Conservation (phyloP, 192 early-diverging fungal species). For the Backusella liffmaniae region DNA sequence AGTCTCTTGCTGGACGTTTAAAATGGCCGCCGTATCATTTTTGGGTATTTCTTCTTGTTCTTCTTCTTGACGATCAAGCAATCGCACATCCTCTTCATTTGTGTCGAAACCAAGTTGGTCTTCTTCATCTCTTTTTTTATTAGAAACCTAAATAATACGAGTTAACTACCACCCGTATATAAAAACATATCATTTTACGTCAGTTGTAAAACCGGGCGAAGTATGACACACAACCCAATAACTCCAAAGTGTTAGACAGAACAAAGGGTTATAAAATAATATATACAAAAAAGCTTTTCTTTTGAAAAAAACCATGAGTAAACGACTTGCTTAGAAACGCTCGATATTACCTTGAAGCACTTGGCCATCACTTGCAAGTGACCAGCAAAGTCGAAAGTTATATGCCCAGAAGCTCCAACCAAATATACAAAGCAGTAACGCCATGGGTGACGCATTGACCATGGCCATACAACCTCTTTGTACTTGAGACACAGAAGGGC, state of each 20-base stretch:
- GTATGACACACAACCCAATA: constrained; percentile 24
- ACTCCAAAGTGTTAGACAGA: constrained; percentile 16
- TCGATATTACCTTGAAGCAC: constrained; percentile 16
- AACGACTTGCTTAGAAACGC: too few relatives aligned
- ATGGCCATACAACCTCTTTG: neutral
- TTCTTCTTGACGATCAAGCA: constrained; percentile 16
- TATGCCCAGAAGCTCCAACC: constrained; percentile 24
- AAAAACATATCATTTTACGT: neutral
- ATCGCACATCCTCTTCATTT: constrained; percentile 15
- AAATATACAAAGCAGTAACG: constrained; percentile 10
- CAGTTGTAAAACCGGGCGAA: constrained; percentile 23
- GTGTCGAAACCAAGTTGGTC: neutral
- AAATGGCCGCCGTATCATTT: neutral
- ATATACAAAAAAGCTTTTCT: constrained; percentile 18
- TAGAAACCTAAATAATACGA: neutral
- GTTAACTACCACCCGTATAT: neutral
- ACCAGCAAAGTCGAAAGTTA: constrained; percentile 6
- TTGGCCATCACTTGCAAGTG: constrained; percentile 8
- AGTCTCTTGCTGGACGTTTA: neutral
- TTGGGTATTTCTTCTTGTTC: neutral
- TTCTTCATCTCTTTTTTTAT: constrained; percentile 11
- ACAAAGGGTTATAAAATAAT: constrained; percentile 23
- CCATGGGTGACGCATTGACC: constrained; percentile 17
- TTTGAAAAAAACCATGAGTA: neutral
- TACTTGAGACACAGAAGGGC: neutral